Evolutionary conservation across 805 yeast species (phyloP), one percentile per base, ranked within the genome.

Genomic region (Ascoidea rubescens): DNA sequence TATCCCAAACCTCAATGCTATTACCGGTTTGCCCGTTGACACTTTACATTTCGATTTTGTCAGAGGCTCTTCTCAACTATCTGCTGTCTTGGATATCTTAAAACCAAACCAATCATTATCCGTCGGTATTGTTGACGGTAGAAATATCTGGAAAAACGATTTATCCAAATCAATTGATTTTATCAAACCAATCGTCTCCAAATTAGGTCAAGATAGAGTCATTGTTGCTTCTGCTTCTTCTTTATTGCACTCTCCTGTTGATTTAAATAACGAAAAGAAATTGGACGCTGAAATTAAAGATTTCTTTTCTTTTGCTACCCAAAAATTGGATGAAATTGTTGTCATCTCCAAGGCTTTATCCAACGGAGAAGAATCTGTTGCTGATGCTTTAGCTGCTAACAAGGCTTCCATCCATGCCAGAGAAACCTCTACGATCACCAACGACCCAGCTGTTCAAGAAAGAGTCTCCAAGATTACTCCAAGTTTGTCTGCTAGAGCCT

Each of bases 141-240:
- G 99, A 82, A 93, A 93, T 84, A 88, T 93, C 75, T 93, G 99
- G 99, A 93, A 93, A 82, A 84, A 95, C 71, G 85, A 93, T 78
- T 87, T 84, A 67, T 70, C 93, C 66, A 81, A 82, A 74, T 95
- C 99, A 61, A 74, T 89, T 67, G 86, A 73, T 58, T 68, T 84
- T 59, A 95, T 88, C 64, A 75, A 84, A 69, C 77, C 80, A 71
- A 97, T 96, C 62, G 77, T 87, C 66, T 82, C 72, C 61, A 84
- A 84, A 75, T 74, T 93, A 62, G 96, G 96, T 70, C 75, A 79
- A 58, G 90, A 84, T 64, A 82, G 87, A 71, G 93, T 88, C 60
- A 71, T 87, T 62, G 95, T 87, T 62, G 85, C 97, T 60, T 87
- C 99, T 58, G 90, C 99, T 58, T 91, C 99, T 50, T 93, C 99